Evolutionary conservation across 176 grass and related monocot genomes (phyloP), one percentile per base, ranked within the genome.

Genomic region (Guadua angustifolia): DNA sequence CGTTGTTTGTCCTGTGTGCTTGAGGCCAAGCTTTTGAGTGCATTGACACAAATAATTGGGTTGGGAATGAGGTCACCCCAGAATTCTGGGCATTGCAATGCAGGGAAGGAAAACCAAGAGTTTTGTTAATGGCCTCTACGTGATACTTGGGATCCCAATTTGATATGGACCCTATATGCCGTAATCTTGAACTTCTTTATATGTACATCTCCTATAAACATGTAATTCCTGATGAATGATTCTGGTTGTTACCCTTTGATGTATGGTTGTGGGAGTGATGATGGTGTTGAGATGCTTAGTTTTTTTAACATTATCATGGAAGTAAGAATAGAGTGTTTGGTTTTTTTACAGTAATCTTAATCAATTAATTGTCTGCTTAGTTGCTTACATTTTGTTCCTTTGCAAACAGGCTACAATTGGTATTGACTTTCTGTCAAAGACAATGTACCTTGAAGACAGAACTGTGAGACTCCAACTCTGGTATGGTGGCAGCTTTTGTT

Each of bases 371-470:
- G 19, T 38, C 45, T 59, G 51, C 51, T 29, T 29, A 29, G 29
- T 29, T 29, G 29, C 29, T 83, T 65, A 70, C 33, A 4, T 75
- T 65, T 55, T 85, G 66, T 87, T 55, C 81, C 35, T 80, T 82
- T 38, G 38, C 71, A 56, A 83, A 85, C 82, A 97, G 94, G 94
- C 94, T 89, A 97, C 94, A 47, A 97, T 97, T 17, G 94, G 94
- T 87, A 97, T 97, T 90, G 94, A 97, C 73, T 97, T 97, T 56
- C 89, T 97, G 75, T 97, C 94, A 1, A 97, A 97, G 82, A 97
- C 94, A 75, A 97, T 97, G 94, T 97, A 97, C 78, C 85, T 97
- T 91, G 94, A 97, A 85, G 94, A 97, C 61, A 92, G 94, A 77
- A 97, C 94, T 76, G 94, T 97, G 49, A 97, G 94, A 77, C 94